A percentile compares a stretch with the other conserved stretches of the same genome.
Evolutionary conservation across 495 filamentous ascomycete species (phyloP).

Genomic region (Aspergillus nidulans): DNA sequence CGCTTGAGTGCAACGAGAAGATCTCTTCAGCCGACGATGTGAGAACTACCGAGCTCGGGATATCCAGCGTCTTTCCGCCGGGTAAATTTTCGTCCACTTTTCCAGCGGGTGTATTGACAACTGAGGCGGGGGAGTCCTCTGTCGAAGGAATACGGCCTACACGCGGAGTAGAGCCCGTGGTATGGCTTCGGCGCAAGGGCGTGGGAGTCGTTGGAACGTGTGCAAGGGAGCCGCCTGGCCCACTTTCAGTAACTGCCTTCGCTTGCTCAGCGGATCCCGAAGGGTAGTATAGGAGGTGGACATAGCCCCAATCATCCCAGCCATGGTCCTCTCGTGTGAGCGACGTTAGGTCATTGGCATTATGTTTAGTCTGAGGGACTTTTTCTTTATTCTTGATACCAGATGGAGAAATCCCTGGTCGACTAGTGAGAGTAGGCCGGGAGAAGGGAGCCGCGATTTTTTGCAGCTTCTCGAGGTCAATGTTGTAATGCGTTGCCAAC

Average conservation of each 20-base stretch:
- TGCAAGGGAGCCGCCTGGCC: constrained; percentile 22
- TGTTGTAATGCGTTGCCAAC: constrained; percentile 85
- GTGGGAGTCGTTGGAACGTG: constrained; percentile 48
- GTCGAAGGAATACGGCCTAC: constrained; percentile 41
- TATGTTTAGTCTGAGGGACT: constrained; percentile 39
- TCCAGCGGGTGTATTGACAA: constrained; percentile 22
- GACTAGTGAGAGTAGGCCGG: constrained; percentile 50
- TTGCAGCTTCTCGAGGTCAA: constrained; percentile 83
- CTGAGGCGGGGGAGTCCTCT: constrained; percentile 49
- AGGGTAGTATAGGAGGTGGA: constrained; percentile 63
- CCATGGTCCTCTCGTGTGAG: constrained; percentile 53
- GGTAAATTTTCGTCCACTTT: constrained; percentile 37
- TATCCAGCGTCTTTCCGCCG: constrained; percentile 61
- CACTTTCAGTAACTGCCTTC: constrained; percentile 25
- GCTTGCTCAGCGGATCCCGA: constrained; percentile 29
- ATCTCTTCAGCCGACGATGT: constrained; percentile 62
- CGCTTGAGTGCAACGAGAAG: constrained; percentile 55
- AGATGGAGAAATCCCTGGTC: constrained; percentile 39
- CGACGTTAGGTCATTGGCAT: constrained; percentile 73
- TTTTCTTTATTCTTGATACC: constrained; percentile 73
- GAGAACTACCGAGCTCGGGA: constrained; percentile 61
- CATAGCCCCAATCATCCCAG: constrained; percentile 67
- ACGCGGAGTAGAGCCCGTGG: constrained; percentile 49
- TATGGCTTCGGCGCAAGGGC: constrained; percentile 43
- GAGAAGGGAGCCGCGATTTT: constrained; percentile 79